Conservation (phyloP, 306 rosid species). For the Gynostemma pentaphyllum region DNA sequence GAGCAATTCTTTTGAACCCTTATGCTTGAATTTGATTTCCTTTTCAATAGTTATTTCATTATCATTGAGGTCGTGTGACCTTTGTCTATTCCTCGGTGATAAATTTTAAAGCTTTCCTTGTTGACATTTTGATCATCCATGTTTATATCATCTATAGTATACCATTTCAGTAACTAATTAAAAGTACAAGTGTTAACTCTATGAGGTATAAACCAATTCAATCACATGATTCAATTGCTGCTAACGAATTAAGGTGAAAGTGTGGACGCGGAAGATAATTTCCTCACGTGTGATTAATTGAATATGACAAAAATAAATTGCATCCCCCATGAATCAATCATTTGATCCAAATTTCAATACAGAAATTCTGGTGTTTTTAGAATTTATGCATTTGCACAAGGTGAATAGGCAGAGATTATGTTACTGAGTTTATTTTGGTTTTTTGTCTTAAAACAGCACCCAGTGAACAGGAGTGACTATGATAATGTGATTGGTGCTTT, state of each 20-base stretch:
- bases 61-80: neutral
- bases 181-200: no score
- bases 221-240: neutral
- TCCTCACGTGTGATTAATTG: neutral
- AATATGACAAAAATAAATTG: neutral
- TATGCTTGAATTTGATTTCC: neutral
- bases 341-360: neutral
- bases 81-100: neutral
- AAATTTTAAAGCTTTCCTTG: neutral
- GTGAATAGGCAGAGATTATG: neutral
- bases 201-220: no score
- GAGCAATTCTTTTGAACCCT: neutral
- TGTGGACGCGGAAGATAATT: neutral
- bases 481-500: slow-evolving; percentile 78
- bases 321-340: neutral
- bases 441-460: slow-evolving; percentile 39
- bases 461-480: slow-evolving; percentile 70
- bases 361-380: neutral
- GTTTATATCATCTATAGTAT: neutral
- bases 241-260: neutral
- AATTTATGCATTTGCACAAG: neutral
- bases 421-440: neutral
- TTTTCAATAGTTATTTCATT: neutral
- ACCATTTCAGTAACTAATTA: no score
- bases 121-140: neutral